phyloP scores from a whole-genome alignment of 805 yeast species.

The Lachancea thermotolerans region DNA sequence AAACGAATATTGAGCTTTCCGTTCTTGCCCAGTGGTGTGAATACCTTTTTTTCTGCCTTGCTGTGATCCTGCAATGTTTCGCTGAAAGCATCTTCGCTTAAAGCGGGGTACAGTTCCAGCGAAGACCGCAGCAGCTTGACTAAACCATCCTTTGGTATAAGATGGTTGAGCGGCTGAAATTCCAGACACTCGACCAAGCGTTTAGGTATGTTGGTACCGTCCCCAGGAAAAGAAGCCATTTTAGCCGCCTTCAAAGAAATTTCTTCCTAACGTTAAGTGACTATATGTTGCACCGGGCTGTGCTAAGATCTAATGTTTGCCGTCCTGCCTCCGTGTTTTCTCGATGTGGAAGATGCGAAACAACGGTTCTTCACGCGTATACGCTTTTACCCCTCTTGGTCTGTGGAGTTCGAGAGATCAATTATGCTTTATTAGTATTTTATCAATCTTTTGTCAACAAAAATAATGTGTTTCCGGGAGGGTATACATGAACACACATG shows the following conservation, averaged over 20 bases:
- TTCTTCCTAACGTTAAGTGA: no score
- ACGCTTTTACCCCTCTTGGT: no score
- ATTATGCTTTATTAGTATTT: no score
- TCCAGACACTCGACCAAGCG: slow-evolving; percentile 22
- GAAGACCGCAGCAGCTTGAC: slow-evolving; percentile 11
- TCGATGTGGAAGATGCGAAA: no score
- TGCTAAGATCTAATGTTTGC: no score
- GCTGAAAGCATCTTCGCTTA: background rate
- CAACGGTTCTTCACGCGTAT: no score
- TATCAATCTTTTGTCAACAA: no score
- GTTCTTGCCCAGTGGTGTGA: background rate
- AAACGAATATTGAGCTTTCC: background rate
- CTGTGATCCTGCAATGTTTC: background rate
- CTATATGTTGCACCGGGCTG: no score
- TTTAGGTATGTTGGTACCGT: slow-evolving; percentile 22
- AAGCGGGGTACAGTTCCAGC: background rate
- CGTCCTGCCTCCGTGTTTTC: no score
- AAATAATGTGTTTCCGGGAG: no score
- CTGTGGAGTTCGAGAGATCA: no score
- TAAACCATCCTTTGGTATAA: slow-evolving; percentile 27
- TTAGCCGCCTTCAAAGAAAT: slow-evolving; percentile 19
- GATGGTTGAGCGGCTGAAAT: slow-evolving; percentile 21
- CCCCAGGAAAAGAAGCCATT: slow-evolving; percentile 28
- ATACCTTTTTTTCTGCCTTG: background rate
- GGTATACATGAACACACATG: no score